Evolutionary conservation across 2,329 filamentous ascomycete species (phyloP), one percentile per base, ranked within the genome.

Genomic region (Lomentospora prolificans): DNA sequence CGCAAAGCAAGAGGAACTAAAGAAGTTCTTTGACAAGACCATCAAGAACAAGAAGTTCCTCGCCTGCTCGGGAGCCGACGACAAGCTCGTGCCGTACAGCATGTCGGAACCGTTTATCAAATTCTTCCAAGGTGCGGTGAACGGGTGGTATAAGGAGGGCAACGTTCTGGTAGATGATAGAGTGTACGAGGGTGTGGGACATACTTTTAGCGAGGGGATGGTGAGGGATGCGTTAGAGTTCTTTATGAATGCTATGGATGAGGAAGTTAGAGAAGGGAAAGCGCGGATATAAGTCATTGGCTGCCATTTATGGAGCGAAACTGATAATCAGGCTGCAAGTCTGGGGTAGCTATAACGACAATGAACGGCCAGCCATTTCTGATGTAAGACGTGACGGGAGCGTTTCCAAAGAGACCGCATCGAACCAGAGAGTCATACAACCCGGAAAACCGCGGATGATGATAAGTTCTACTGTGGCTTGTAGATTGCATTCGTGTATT

Each of bases 1-100:
- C 2, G 62, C 66, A 1, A 73, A 79, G 50, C 70, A 75, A 46
- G 67, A 70, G 6, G 71, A 74, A 2, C 62, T 83, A 12, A 68
- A 70, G 10, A 60, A 63, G 2, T 61, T 82, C 4, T 67, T 84
- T 0, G 74, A 80, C 30, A 60, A 67, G 3, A 73, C 71, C 1
- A 63, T 89, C 6, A 69, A 70, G 4, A 82, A 81, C 1, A 90
- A 89, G 72, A 79, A 72, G 58, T 71, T 90, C 25, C 71, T 89
- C 24, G 72, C 82, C 41, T 78, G 86, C 57, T 85, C 81, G 1
- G 87, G 87, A 2, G 82, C 72, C 0, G 79, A 73, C 1, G 89
- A 94, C 64, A 84, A 82, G 62, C 69, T 92, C 3, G 89, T 94
- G 14, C 87, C 89, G 12, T 87, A 88, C 62, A 69, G 70, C 24